phyloP scores from a whole-genome alignment of 1,284 basidiomycete species.

The Tremellales sp. region DNA sequence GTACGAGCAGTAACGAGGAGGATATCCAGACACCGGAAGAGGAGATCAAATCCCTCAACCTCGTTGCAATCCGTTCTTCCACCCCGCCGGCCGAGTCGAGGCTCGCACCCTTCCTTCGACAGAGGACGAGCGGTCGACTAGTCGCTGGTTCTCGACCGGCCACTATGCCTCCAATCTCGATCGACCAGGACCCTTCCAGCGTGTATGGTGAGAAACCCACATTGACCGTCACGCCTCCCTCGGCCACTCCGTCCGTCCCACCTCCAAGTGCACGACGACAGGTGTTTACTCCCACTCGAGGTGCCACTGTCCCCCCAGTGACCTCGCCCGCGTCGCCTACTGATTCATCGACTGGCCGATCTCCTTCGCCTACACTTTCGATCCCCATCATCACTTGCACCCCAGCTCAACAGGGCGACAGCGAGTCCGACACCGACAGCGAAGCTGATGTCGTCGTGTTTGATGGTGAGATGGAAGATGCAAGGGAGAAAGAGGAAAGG shows the following conservation, averaged over 20 bases:
- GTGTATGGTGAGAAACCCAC: too few relatives aligned
- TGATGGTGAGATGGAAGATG: conserved; percentile 15
- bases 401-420: conserved; percentile 31
- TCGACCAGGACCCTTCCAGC: conserved; percentile 10
- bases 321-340: conserved; percentile 26
- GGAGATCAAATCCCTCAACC: conserved; percentile 16
- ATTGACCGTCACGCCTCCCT: conserved; percentile 1
- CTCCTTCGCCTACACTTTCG: conserved; percentile 25
- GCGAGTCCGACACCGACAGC: conserved; percentile 40
- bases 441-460: conserved; percentile 23
- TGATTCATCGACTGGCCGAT: conserved; percentile 10
- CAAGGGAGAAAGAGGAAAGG: conserved; percentile 16
- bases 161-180: conserved; percentile 28
- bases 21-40: conserved; percentile 36
- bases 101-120: conserved; percentile 39
- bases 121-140: conserved; percentile 35
- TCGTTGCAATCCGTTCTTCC: conserved; percentile 16
- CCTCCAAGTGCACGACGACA: not conserved
- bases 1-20: conserved; percentile 17
- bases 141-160: conserved; percentile 20
- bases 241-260: not conserved
- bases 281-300: not conserved
- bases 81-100: conserved; percentile 24
- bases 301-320: conserved; percentile 9
- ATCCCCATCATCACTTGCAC: conserved; percentile 47